A percentile compares a stretch with the other conserved stretches of the same genome.
These are phyloP conservation scores for Sporobolomyces phaffii DNA, from an alignment of 768 basidiomycete species.

Conservation along the genomic window DNA sequence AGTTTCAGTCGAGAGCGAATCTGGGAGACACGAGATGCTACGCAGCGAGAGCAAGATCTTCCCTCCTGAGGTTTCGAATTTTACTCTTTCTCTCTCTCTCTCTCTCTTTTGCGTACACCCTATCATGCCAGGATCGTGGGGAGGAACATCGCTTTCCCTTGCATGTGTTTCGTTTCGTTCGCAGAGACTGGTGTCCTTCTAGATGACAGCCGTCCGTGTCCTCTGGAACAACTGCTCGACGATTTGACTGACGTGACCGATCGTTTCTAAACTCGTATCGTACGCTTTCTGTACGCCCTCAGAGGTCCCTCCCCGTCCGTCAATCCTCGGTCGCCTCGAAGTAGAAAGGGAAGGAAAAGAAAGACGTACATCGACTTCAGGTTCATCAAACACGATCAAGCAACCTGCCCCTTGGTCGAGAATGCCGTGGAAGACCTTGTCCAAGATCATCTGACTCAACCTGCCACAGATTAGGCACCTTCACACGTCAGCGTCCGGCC, in stretches of 20 bases:
- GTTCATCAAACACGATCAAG: conserved; percentile 80
- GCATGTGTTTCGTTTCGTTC: too few species aligned
- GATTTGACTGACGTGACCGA: conserved; percentile 87
- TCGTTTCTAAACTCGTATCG: conserved; percentile 77
- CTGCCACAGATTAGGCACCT: conserved; percentile 54
- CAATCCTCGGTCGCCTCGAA: background rate
- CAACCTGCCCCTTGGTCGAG: conserved; percentile 94
- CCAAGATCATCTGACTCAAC: conserved; percentile 94
- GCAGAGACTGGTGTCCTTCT: background rate
- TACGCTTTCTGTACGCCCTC: conserved; percentile 63
- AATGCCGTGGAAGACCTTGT: conserved; percentile 87
- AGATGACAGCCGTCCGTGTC: conserved; percentile 30
- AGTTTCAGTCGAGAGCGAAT: too few species aligned
- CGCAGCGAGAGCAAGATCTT: too few species aligned
- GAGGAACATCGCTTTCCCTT: too few species aligned
- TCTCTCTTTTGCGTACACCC: too few species aligned
- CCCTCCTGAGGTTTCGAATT: too few species aligned
- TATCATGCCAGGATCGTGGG: too few species aligned
- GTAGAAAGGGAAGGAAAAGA: background rate
- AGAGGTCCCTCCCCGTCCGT: background rate
- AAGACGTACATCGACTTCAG: conserved; percentile 58
- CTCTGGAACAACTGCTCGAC: conserved; percentile 55
- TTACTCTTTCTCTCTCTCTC: too few species aligned
- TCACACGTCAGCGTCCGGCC: too few species aligned
- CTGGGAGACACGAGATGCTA: too few species aligned